These are phyloP conservation scores for Musa schizocarpa DNA, from an alignment of 176 grass and related monocot genomes.

Conservation along the genomic window DNA sequence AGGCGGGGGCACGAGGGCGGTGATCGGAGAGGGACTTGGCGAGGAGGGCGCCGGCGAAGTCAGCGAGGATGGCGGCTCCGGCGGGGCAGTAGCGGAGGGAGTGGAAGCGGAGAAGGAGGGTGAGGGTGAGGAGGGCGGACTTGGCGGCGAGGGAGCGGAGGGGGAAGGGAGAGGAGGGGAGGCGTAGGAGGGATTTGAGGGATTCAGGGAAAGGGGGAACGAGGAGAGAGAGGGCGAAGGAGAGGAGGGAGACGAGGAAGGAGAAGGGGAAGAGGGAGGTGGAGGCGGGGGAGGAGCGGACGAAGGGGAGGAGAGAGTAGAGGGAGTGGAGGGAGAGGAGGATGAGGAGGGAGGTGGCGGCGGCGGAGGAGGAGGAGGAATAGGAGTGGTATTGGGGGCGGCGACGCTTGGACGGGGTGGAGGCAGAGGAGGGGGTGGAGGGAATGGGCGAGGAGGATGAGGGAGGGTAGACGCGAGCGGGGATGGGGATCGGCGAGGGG, in stretches of 20 bases:
- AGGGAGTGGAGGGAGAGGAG: constrained; percentile 23
- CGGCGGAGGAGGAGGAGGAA: constrained; percentile 45
- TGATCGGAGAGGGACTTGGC: constrained; percentile 45
- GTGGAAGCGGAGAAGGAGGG: constrained; percentile 48
- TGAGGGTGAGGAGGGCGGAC: constrained; percentile 41
- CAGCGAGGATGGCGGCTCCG: constrained; percentile 59
- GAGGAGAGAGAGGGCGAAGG: not conserved
- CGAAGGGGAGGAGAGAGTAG: constrained; percentile 23
- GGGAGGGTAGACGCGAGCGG: constrained; percentile 28
- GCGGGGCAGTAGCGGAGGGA: constrained; percentile 41
- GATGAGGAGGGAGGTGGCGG: constrained; percentile 26
- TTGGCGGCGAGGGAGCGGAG: constrained; percentile 26
- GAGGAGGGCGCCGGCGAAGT: constrained; percentile 53
- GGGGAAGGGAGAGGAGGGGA: constrained; percentile 9
- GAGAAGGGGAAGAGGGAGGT: constrained; percentile 31
- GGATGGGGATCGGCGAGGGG: constrained; percentile 32
- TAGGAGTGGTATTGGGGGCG: constrained; percentile 41
- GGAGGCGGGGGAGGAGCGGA: constrained; percentile 32
- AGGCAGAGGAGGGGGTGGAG: constrained; percentile 34
- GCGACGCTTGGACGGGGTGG: constrained; percentile 22
- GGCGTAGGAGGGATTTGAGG: constrained; percentile 26
- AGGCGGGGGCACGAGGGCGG: constrained; percentile 5
- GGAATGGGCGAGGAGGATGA: constrained; percentile 29
- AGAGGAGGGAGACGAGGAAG: not conserved
- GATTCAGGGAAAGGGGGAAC: constrained; percentile 33